Base-by-base conservation (phyloP, 257 asterid genomes). In the Linderniella brevidens region DNA sequence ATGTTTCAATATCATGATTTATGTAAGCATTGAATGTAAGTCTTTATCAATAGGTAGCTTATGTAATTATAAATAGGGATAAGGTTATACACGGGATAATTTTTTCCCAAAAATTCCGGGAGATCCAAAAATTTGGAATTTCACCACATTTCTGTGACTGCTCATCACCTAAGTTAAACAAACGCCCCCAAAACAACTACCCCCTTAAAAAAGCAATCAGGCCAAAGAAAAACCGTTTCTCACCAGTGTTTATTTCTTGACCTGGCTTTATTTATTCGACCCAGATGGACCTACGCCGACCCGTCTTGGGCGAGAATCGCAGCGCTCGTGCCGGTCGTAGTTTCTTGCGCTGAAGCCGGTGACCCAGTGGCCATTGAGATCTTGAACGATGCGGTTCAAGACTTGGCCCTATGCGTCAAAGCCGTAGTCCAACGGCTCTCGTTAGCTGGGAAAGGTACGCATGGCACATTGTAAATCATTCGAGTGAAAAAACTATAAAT, bases 261-360 rank as follows among this genome's bases (percentile, higher is more conserved):
- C n/a, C n/a, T n/a, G n/a, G n/a, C 62, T 63, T 63, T 68, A 75
- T 79, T 61, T 58, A 79, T 71, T 76, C 77, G 68, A 71, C 69
- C 71, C 75, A 88, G 97, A 95, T 88, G 98, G 98, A 84, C 95
- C 63, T 88, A 88, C 68, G 93, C 82, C 68, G 98, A 88, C 78
- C 62, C 93, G 62, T 83, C 98, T 29, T 88, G 98, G 98, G 95
- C 94, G 48, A 79, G 98, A 48, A 78, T 88, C 51, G 98, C 98
- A 36, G 94, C 98, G 8, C 86, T 88, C 45, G 98, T 78, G 56
- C 98, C 95, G 54, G 68, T 68, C 44, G 93, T 88, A 59, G 80
- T 83, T 55, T 74, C 93, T 58, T 83, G 95, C 57, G 95, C 95
- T 1, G 97, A 88, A 70, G 86, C 78, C 60, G 93, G 93, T 5